Evolutionary conservation across 2,329 filamentous ascomycete species (phyloP), one percentile per base, ranked within the genome.

Genomic region (Botryotinia narcissicola): DNA sequence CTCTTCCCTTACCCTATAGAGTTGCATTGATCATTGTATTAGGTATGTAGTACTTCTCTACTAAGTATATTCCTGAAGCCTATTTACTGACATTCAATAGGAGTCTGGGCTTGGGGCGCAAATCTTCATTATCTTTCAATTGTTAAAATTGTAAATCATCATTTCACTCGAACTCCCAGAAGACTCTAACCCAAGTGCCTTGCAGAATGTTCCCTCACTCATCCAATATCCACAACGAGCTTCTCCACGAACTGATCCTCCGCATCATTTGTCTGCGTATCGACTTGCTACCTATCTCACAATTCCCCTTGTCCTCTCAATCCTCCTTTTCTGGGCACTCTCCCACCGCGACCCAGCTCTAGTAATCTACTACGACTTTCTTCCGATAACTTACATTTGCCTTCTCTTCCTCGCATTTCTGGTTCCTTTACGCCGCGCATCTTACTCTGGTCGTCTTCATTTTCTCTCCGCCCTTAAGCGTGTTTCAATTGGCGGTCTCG

Each of bases 21-120:
- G 90, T 98, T 74, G 93, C 94, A 75, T 88, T 97, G 78, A 92
- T 98, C 79, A 85, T 96, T 76, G 92, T 97, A 71, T 85, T 97
- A 76, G 95, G 94, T 97, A 86, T 76, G 87, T 59, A 7, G 42
- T 32, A 37, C 42, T 67, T 6, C 40, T 16, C 29, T 67, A 59
- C 62, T 66, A 64, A 25, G 35, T 64, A 48, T 70, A 16, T 10
- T 42, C 35, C 40, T 71, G 68, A 59, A 57, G 72, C 32, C 22
- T 37, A 73, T 25, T 68, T 63, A 68, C 74, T 78, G 66, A 79
- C 73, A 63, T 40, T 32, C 57, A 73, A 75, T 77, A 97, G 94
- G 93, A 78, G 91, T 97, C 80, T 98, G 95, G 95, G 94, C 93
- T 81, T 99, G 95, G 94, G 94, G 92, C 77, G 83, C 92, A 78